Percentiles rank a stretch among this genome's conserved stretches.
phyloP scores from a whole-genome alignment of 2,329 filamentous ascomycete genomes.

The Tolypocladium amazonense region DNA sequence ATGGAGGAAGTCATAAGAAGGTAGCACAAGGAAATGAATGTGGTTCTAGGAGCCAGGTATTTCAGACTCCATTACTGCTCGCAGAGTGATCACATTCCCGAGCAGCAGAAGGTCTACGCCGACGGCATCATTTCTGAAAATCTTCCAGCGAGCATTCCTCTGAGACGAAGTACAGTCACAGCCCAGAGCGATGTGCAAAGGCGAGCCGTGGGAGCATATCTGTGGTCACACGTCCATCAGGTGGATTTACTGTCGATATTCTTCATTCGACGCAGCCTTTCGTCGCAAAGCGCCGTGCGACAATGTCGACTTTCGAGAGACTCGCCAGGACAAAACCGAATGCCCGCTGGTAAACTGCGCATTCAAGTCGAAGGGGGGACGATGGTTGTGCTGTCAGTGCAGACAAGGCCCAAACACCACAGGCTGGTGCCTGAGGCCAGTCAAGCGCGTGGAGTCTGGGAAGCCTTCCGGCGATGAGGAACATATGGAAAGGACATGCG shows the following conservation, averaged over 20 bases:
- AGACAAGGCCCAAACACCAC: slow-evolving; percentile 37
- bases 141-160: neutral
- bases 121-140: neutral
- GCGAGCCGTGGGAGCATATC: slow-evolving; percentile 2
- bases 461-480: slow-evolving; percentile 21
- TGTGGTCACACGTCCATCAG: slow-evolving; percentile 7
- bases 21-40: neutral
- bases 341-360: slow-evolving; percentile 42
- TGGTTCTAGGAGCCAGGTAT: no score
- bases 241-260: slow-evolving; percentile 18
- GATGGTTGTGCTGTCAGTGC: slow-evolving; percentile 45
- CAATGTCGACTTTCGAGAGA: slow-evolving; percentile 34
- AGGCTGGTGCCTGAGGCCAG: slow-evolving; percentile 40
- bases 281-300: slow-evolving; percentile 38
- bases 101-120: neutral
- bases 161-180: neutral
- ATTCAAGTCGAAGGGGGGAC: slow-evolving; percentile 36
- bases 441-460: slow-evolving; percentile 18
- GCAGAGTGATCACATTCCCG: no score
- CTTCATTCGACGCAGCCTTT: slow-evolving; percentile 33
- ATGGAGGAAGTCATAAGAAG: neutral
- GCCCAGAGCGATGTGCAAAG: slow-evolving; percentile 4
- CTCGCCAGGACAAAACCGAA: slow-evolving; percentile 29
- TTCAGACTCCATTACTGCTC: neutral
- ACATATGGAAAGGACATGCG: slow-evolving; percentile 30